phyloP scores from a whole-genome alignment of 352 stramenopile species.

The Phytophthora parvispora region DNA sequence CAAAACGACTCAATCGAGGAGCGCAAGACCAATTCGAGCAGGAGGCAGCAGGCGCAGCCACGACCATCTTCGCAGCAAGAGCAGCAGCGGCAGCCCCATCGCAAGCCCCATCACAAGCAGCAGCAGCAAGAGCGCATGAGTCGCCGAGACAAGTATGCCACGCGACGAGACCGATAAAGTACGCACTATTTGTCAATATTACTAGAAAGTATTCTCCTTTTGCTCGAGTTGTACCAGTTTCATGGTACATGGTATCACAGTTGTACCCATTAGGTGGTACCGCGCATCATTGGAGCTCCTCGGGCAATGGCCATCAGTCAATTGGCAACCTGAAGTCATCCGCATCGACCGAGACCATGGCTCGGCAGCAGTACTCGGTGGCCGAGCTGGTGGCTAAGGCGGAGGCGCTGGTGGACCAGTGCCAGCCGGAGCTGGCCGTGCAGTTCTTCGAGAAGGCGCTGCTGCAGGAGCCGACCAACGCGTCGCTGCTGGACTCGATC shows the following conservation, averaged over 20 bases:
- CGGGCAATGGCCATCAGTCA: conserved; percentile 14
- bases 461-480: conserved; percentile 74
- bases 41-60: conserved; percentile 7
- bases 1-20: conserved; percentile 35
- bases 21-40: conserved; percentile 31
- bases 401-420: conserved; percentile 87
- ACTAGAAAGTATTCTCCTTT: no score
- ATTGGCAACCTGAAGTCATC: conserved; percentile 15
- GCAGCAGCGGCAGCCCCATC: conserved; percentile 5
- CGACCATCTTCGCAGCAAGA: conserved; percentile 2
- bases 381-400: conserved; percentile 86
- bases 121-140: conserved; percentile 3
- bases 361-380: conserved; percentile 56
- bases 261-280: not conserved
- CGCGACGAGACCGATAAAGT: conserved; percentile 19
- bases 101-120: not conserved
- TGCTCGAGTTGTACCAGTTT: no score
- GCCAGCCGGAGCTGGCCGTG: conserved; percentile 84
- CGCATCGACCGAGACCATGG: conserved; percentile 26
- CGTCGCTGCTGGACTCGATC: conserved; percentile 77
- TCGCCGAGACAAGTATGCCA: conserved; percentile 30
- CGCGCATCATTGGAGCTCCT: conserved; percentile 17
- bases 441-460: conserved; percentile 89
- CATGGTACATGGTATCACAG: no score
- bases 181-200: conserved; percentile 2